Evolutionary conservation across 1,284 basidiomycete genomes (phyloP), one percentile per base, ranked within the genome.

Genomic region (Apiotrichum brassicae): DNA sequence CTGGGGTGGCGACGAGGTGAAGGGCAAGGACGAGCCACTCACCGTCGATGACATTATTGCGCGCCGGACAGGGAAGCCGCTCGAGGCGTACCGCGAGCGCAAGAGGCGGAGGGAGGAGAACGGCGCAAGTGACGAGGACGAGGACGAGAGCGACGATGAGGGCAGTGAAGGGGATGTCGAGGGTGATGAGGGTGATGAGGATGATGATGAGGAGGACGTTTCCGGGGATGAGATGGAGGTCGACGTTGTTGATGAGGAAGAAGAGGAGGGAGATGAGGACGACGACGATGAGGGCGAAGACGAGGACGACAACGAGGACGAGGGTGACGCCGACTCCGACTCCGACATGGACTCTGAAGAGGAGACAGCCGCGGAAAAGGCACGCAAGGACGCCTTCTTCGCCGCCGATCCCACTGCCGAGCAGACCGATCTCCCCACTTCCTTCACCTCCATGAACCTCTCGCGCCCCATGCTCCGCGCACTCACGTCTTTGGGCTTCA

Each of bases 1-100:
- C 6, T 71, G 68, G 70, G 70, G 65, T 39, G 63, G 60, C 11
- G 68, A 72, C 44, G 57, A 66, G 51, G 58, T 66, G 12, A 52
- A 56, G 40, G 63, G 60, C 35, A 49, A 47, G 48, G 81, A 82
- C 12, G 78, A 78, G 64, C 83, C 85, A 14, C 81, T 95, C 42
- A 89, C 86, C 38, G 84, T 97, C 11, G 88, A 95, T 72, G 89
- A 95, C 65, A 95, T 94, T 58, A 91, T 93, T 62, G 83, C 82
- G 40, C 77, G 84, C 50, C 77, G 84, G 49, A 80, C 76, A 48
- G 75, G 48, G 64, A 75, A 61, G 69, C 65, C 58, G 34, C 51
- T 65, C 43, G 56, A 59, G 49, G 50, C 57, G 57, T 62, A 54
- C 66, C 72, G 73, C 26, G 85, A 86, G 68, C 77, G 82, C 50